Evolutionary conservation across 1,139 yeast species (phyloP), one percentile per base, ranked within the genome.

Genomic region (Meyerozyma sp.): DNA sequence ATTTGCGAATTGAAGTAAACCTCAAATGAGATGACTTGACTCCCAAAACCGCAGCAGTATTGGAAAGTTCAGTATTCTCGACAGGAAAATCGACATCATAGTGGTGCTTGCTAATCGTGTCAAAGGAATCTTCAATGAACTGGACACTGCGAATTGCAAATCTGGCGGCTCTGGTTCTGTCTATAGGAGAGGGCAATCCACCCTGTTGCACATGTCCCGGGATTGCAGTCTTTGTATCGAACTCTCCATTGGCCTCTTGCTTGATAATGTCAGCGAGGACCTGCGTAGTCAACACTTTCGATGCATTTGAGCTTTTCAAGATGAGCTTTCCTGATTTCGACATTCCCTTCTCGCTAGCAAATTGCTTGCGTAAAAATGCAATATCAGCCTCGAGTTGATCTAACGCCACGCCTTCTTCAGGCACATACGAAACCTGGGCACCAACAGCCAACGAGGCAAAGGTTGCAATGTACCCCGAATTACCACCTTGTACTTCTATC

Each of bases 141-240:
- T 87, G 86, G 42, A 90, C 83, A 44, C 96, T 89, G 63, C 81
- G 84, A 51, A 91, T 83, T 4, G 96, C 96, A 63, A 84, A 84
- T 62, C 98, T 79, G 11, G 95, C 85, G 13, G 96, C 96, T 50
- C 93, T 79, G 18, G 91, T 86, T 66, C 98, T 82, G 65, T 93
- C 98, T 65, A 90, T 87, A 7, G 98, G 89, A 3, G 97, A 86
- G 35, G 98, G 98, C 43, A 82, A 79, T 47, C 95, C 96, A 64
- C 98, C 98, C 67, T 93, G 98, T 73, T 93, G 98, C 43, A 90
- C 95, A 61, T 93, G 98, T 26, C 98, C 98, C 10, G 98, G 98
- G 44, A 91, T 83, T 13, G 98, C 98, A 4, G 96, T 90, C 65
- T 95, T 84, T 16, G 95, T 87, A 58, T 91, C 97, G 59, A 90